phyloP scores from a whole-genome alignment of 2,329 filamentous ascomycete genomes.

The Penicillium digitatum region DNA sequence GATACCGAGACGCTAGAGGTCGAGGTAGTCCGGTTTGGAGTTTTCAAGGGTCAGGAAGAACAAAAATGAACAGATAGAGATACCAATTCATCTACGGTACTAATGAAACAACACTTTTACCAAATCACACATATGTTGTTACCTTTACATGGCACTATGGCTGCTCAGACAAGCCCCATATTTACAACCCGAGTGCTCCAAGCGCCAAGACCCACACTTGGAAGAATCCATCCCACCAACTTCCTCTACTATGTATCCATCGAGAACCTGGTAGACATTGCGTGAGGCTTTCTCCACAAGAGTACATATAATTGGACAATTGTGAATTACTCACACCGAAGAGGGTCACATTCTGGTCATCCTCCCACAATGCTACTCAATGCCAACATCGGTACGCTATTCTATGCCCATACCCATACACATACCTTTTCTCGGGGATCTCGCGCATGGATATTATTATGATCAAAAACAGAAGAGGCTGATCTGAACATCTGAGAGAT shows the following conservation, averaged over 20 bases:
- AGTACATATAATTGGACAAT: not conserved
- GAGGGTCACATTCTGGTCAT: not conserved
- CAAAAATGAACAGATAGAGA: conserved; percentile 27
- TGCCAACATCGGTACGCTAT: conserved; percentile 31
- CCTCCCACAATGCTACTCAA: conserved; percentile 33
- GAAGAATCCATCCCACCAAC: conserved; percentile 11
- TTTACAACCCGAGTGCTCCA: conserved; percentile 5
- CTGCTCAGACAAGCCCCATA: not conserved
- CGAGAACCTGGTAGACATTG: not conserved
- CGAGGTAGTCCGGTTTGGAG: conserved; percentile 60
- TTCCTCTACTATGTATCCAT: not conserved
- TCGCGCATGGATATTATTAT: not conserved
- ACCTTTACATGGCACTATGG: not conserved
- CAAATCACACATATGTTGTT: not conserved
- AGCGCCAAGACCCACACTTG: conserved; percentile 18
- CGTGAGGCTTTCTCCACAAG: not conserved
- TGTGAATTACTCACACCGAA: not conserved
- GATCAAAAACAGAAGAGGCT: not conserved
- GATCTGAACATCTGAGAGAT: not conserved
- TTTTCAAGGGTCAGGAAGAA: conserved; percentile 38
- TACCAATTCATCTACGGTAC: conserved; percentile 5
- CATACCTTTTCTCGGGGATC: not conserved
- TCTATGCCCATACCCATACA: not conserved
- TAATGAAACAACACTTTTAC: conserved; percentile 8
- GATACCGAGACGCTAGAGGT: conserved; percentile 82